These are phyloP conservation scores for Lactifluus echinatus DNA, from an alignment of 768 basidiomycete genomes.

Conservation along the genomic window DNA sequence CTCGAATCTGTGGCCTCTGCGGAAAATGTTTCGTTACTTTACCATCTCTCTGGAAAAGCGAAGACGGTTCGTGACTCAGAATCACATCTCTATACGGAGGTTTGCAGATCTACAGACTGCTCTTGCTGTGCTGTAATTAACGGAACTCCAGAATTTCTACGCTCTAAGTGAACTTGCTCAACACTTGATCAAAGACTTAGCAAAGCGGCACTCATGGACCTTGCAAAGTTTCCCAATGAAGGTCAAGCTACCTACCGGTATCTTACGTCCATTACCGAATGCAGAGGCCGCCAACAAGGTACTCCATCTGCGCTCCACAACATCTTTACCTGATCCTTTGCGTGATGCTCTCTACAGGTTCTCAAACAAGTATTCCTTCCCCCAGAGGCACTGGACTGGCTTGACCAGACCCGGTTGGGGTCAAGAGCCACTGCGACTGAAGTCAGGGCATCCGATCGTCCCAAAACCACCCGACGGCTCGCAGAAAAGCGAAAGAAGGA, in stretches of 20 bases:
- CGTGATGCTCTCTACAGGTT: conserved; percentile 40
- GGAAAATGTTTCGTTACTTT: conserved; percentile 83
- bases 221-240: conserved; percentile 75
- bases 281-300: conserved; percentile 61
- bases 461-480: conserved; percentile 46
- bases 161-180: conserved; percentile 83
- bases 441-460: conserved; percentile 18
- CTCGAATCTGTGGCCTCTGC: conserved; percentile 63
- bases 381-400: conserved; percentile 47
- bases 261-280: conserved; percentile 62
- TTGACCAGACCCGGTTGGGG: conserved; percentile 42
- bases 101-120: conserved; percentile 25
- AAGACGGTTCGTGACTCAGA: conserved; percentile 84
- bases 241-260: conserved; percentile 71
- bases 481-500: conserved; percentile 49
- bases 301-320: conserved; percentile 2
- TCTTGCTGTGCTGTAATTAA: neutral
- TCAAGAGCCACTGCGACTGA: conserved; percentile 24
- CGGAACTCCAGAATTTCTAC: conserved; percentile 64
- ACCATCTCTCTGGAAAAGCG: conserved; percentile 67
- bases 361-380: conserved; percentile 60
- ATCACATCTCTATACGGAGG: conserved; percentile 61
- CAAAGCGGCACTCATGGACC: conserved; percentile 59
- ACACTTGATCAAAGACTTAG: conserved; percentile 67
- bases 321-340: neutral